Percentiles rank a stretch among this genome's conserved stretches.
Evolutionary conservation across 148 eudicot genomes (phyloP).

Genomic region (Dysphania ambrosioides): DNA sequence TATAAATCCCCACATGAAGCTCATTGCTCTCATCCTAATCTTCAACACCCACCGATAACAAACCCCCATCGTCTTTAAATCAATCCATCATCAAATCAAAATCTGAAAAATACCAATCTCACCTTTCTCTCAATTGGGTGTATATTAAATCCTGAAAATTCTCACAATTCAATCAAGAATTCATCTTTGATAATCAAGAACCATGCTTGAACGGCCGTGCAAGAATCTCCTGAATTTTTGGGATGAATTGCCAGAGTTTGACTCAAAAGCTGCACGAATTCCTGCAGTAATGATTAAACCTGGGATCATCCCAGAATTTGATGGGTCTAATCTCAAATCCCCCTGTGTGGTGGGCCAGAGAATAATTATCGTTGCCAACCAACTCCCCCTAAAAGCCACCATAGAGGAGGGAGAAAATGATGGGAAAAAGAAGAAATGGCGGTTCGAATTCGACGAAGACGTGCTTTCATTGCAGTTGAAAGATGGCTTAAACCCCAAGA

Average conservation of each 20-base stretch:
- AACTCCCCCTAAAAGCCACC: constrained; percentile 46
- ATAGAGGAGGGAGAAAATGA: constrained; percentile 20
- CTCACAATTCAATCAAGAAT: not conserved
- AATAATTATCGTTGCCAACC: constrained; percentile 54
- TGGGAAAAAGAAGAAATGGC: constrained; percentile 28
- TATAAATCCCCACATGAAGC: constrained; percentile 19
- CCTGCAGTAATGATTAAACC: constrained; percentile 46
- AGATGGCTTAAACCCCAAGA: constrained; percentile 47
- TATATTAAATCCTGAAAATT: not conserved
- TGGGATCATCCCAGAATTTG: constrained; percentile 50
- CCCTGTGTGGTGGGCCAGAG: constrained; percentile 22
- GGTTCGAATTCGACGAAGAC: constrained; percentile 57
- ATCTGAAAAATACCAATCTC: not conserved
- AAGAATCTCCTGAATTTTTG: constrained; percentile 14
- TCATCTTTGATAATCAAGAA: not conserved
- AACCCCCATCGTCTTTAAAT: too few relatives aligned
- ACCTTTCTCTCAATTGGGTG: not conserved
- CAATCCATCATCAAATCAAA: too few relatives aligned
- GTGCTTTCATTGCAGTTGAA: constrained; percentile 52
- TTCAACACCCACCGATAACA: constrained; percentile 20
- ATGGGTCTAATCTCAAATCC: constrained; percentile 20
- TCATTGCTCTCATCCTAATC: constrained; percentile 28
- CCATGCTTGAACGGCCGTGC: constrained; percentile 31
- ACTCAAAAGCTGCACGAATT: constrained; percentile 17
- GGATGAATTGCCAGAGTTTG: constrained; percentile 21